phyloP scores from a whole-genome alignment of 2,329 filamentous ascomycete species.

The Botrytis paeoniae region DNA sequence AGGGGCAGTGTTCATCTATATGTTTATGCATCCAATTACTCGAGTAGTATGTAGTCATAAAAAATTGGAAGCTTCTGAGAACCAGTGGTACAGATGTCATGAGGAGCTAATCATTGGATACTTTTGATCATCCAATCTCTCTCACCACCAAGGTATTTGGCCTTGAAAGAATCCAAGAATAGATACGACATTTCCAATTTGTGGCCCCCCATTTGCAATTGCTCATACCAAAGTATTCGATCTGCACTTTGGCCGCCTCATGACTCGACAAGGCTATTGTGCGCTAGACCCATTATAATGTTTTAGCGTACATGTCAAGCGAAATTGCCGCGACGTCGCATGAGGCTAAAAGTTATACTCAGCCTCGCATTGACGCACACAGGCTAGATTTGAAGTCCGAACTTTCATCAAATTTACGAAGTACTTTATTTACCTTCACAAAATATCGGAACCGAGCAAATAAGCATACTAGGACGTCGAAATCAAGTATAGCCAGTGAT shows the following conservation, averaged over 20 bases:
- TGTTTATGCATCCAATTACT: background rate
- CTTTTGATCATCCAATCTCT: background rate
- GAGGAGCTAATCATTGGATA: background rate
- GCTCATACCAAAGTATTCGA: background rate
- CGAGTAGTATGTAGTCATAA: background rate
- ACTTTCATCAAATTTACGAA: background rate
- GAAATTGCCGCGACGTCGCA: background rate
- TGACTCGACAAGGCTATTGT: background rate
- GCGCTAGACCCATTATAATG: background rate
- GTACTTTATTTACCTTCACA: background rate
- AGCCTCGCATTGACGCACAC: conserved; percentile 11
- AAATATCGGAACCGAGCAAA: background rate
- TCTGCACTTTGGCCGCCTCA: background rate
- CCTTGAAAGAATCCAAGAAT: background rate
- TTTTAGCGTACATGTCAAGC: background rate
- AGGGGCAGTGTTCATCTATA: background rate
- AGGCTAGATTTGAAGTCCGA: background rate
- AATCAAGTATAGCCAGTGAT: background rate
- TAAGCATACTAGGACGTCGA: background rate
- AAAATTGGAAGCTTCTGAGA: background rate
- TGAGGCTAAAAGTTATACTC: conserved; percentile 5
- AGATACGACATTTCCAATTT: background rate
- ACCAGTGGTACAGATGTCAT: background rate
- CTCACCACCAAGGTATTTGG: background rate
- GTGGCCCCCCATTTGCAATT: background rate